A percentile compares a stretch with the other conserved stretches of the same genome.
phyloP scores from a whole-genome alignment of 1,284 basidiomycete genomes.

The Schizophyllum amplum region DNA sequence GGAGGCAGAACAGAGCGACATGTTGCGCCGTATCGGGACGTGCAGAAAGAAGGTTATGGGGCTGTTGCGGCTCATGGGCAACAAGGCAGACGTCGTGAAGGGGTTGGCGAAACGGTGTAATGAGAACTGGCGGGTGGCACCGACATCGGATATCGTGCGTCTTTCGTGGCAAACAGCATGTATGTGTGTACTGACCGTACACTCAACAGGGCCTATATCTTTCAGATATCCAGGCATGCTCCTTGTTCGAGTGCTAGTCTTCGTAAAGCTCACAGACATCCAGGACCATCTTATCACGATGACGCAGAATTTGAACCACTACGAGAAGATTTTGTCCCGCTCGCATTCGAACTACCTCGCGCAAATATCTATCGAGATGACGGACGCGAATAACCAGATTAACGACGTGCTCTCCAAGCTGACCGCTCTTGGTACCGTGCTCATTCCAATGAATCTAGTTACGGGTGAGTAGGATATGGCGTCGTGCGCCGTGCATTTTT shows the following conservation, averaged over 20 bases:
- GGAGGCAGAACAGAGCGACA: conserved; percentile 55
- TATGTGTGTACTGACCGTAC: conserved; percentile 5
- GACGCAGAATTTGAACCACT: conserved; percentile 99
- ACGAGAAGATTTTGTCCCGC: conserved; percentile 97
- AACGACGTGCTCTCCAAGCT: conserved; percentile 99
- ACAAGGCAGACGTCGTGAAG: conserved; percentile 99
- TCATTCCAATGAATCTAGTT: conserved; percentile 95
- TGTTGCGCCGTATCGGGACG: conserved; percentile 82
- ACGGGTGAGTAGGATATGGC: conserved; percentile 49
- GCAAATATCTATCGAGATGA: conserved; percentile 98
- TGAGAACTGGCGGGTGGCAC: conserved; percentile 98
- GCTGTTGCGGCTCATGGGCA: conserved; percentile 90
- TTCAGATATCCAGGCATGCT: conserved; percentile 58
- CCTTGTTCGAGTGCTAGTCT: conserved; percentile 20
- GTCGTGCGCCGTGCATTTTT: conserved; percentile 12
- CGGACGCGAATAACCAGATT: conserved; percentile 99
- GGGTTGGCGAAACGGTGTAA: conserved; percentile 97
- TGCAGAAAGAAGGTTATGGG: conserved; percentile 99
- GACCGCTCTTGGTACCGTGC: conserved; percentile 94
- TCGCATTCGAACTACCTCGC: conserved; percentile 99
- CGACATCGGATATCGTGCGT: conserved; percentile 92
- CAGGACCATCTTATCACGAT: conserved; percentile 98
- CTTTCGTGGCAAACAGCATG: background rate
- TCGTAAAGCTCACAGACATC: no score
- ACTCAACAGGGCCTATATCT: conserved; percentile 78